Evolutionary conservation across 192 early-diverging fungal species (phyloP), one percentile per base, ranked within the genome.

Genomic region (Backusella psychrophila): DNA sequence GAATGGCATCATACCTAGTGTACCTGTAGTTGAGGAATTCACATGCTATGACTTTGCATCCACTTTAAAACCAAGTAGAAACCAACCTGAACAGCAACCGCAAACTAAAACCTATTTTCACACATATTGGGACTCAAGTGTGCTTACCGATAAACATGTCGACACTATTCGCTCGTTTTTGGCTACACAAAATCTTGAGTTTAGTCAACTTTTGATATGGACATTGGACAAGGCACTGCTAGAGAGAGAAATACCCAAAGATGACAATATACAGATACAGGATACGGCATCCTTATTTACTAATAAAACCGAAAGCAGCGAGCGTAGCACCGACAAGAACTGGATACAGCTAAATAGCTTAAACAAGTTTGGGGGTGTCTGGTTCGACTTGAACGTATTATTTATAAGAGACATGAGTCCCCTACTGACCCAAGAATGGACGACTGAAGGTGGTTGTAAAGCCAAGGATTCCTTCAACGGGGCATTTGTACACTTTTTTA

Each of bases 301-400:
- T 14, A 38, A 68, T 39, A 42, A 35, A 8, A 29, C 73, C 26
- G 69, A 52, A 6, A 77, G 56, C 71, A 11, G 17, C 9, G 9
- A 39, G 38, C 38, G 0, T 8, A 39, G 42, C 42, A 44, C 42
- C 19, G 53, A 67, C 4, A 42, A 49, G 41, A n/a, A 78, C 17
- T 44, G 75, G 31, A 42, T 78, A 26, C 35, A 72, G 69, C 29
- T 81, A 7, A 26, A 71, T 3, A 73, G 74, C 21, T 52, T 81
- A 23, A 72, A 75, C 41, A 56, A 77, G n/a, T 78, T 72, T 71
- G 80, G 80, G 39, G 80, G 80, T 56, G 59, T 81, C 5, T 81
- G 80, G 80, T 81, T 81, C 65, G 76, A 81, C 39, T 56, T 72
- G 39, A 63, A 74, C 33, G 65, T 42, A 1, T 36, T 81, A 12